A percentile compares a stretch with the other conserved stretches of the same genome.
These are phyloP conservation scores for Fusarium secorum DNA, from an alignment of 2,329 filamentous ascomycete species.

Conservation along the genomic window DNA sequence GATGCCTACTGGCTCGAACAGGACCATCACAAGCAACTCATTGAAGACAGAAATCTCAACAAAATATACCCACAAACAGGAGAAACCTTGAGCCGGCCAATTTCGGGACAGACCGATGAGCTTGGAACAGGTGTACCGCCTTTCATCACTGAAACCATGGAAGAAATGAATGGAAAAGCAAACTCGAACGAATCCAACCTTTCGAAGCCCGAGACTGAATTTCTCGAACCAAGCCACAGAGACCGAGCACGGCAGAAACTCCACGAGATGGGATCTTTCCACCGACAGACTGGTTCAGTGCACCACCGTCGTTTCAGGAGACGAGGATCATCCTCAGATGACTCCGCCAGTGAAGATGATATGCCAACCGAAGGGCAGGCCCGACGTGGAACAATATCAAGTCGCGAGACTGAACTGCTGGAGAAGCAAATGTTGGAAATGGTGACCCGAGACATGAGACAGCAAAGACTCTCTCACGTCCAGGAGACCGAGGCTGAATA, in stretches of 20 bases:
- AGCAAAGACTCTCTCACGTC: slow-evolving; percentile 49
- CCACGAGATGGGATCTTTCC: slow-evolving; percentile 61
- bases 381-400: slow-evolving; percentile 57
- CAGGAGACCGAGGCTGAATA: slow-evolving; percentile 46
- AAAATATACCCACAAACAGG: slow-evolving; percentile 68
- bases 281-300: slow-evolving; percentile 60
- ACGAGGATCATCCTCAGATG: slow-evolving; percentile 59
- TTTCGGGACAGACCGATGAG: slow-evolving; percentile 45
- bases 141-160: slow-evolving; percentile 39
- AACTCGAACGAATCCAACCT: slow-evolving; percentile 36
- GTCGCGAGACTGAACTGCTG: slow-evolving; percentile 59
- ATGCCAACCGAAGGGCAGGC: slow-evolving; percentile 45
- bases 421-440: slow-evolving; percentile 70
- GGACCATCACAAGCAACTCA: slow-evolving; percentile 77
- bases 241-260: slow-evolving; percentile 69
- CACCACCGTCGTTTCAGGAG: slow-evolving; percentile 62
- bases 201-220: slow-evolving; percentile 50
- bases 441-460: slow-evolving; percentile 60
- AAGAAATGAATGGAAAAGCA: slow-evolving; percentile 31
- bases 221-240: slow-evolving; percentile 60
- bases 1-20: slow-evolving; percentile 93
- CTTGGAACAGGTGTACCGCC: slow-evolving; percentile 33
- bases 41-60: slow-evolving; percentile 80
- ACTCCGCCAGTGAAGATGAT: slow-evolving; percentile 66
- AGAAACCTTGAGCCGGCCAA: slow-evolving; percentile 40